These are phyloP conservation scores for Quercus robur DNA, from an alignment of 306 rosid genomes.

Conservation along the genomic window DNA sequence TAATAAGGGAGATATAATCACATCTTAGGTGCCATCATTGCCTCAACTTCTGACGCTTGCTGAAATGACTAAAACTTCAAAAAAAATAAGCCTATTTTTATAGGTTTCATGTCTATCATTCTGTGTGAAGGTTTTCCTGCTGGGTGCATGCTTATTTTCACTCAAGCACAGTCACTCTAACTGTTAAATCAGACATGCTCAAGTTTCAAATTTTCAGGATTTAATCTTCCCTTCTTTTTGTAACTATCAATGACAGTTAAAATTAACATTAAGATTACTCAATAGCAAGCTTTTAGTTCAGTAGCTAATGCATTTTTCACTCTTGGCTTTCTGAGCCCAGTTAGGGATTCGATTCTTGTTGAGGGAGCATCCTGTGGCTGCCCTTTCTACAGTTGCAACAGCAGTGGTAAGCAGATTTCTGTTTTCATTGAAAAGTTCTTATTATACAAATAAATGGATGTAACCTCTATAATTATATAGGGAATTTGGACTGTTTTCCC, in stretches of 20 bases:
- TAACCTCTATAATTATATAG: constrained; percentile 23
- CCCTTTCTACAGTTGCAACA: constrained; percentile 46
- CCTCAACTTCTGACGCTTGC: neutral
- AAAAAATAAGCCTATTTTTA: neutral
- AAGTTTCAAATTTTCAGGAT: no score
- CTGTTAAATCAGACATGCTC: no score
- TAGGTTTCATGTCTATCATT: neutral
- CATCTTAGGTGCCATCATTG: neutral
- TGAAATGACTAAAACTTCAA: neutral
- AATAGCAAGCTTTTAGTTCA: neutral
- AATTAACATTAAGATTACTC: neutral
- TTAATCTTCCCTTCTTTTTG: no score
- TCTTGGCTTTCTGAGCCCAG: constrained; percentile 29
- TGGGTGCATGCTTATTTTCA: neutral
- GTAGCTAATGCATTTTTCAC: constrained; percentile 7
- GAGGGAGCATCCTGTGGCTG: constrained; percentile 61
- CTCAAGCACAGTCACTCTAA: neutral
- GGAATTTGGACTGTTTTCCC: constrained; percentile 64
- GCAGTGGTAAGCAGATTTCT: constrained; percentile 40
- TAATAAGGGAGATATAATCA: neutral
- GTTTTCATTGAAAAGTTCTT: neutral
- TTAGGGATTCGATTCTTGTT: constrained; percentile 54
- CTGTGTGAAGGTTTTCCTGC: neutral
- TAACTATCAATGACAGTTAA: no score
- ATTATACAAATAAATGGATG: constrained; percentile 8